A percentile compares a stretch with the other conserved stretches of the same genome.
phyloP scores from a whole-genome alignment of 2,329 filamentous ascomycete species.

The Beauveria australis region DNA sequence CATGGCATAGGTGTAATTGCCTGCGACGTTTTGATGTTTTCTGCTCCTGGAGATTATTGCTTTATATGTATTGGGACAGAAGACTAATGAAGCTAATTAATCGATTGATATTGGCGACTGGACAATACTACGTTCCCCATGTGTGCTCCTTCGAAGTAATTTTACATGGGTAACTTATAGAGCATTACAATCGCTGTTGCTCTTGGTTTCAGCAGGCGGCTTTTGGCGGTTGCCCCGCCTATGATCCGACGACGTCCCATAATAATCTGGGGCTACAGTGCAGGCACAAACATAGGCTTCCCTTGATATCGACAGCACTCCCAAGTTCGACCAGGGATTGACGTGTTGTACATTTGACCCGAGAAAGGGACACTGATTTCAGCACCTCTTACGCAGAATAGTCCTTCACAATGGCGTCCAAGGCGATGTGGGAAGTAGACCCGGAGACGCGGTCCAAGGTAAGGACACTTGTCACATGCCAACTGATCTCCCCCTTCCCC shows the following conservation, averaged over 20 bases:
- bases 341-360: not conserved
- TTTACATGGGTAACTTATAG: not conserved
- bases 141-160: not conserved
- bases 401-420: conserved; percentile 47
- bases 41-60: conserved; percentile 2
- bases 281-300: not conserved
- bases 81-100: conserved; percentile 3
- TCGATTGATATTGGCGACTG: not conserved
- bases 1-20: conserved; percentile 2
- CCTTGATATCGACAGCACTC: conserved; percentile 5
- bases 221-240: conserved; percentile 10
- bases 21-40: conserved; percentile 2
- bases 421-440: conserved; percentile 97
- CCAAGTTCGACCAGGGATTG: not conserved
- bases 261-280: conserved; percentile 6
- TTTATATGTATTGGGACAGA: conserved; percentile 1
- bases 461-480: conserved; percentile 16
- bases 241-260: conserved; percentile 5
- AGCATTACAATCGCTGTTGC: not conserved
- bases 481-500: not conserved
- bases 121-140: not conserved
- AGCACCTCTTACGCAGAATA: not conserved
- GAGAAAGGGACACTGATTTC: not conserved
- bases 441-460: conserved; percentile 96
- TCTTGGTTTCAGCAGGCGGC: not conserved